Percentiles rank a stretch among this genome's conserved stretches.
Conservation (phyloP, 140 eudicot genomes). For the Oenanthe javanica region DNA sequence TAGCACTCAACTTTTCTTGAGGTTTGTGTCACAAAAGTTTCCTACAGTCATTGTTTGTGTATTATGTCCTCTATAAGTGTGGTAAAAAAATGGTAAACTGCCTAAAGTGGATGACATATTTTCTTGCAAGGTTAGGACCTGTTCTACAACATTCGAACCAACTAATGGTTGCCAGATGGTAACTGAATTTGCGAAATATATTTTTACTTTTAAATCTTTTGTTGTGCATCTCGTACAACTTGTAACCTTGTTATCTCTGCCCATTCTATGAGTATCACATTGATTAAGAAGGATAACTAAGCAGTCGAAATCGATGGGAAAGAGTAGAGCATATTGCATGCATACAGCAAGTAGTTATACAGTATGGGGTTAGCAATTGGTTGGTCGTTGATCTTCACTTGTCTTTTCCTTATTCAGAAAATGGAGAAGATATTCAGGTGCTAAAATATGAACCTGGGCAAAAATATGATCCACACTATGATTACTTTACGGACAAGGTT, state of each 20-base stretch:
- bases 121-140: not conserved
- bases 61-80: not conserved
- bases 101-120: constrained; percentile 65
- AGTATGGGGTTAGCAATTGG: not conserved
- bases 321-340: not conserved
- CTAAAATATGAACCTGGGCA: constrained; percentile 82
- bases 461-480: constrained; percentile 87
- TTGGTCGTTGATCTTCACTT: not conserved
- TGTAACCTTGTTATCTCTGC: not conserved
- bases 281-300: not conserved
- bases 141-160: not conserved
- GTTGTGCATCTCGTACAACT: not conserved
- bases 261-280: not conserved
- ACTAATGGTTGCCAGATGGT: not conserved
- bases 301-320: not conserved
- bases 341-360: not conserved
- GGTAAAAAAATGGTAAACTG: not conserved
- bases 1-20: not conserved
- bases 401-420: constrained; percentile 32
- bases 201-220: not conserved
- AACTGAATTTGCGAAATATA: not conserved
- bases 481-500: constrained; percentile 76
- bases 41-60: not conserved
- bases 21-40: too few relatives aligned
- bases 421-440: constrained; percentile 94